Evolutionary conservation across 2,329 filamentous ascomycete species (phyloP), one percentile per base, ranked within the genome.

Genomic region (Xylaria digitata): DNA sequence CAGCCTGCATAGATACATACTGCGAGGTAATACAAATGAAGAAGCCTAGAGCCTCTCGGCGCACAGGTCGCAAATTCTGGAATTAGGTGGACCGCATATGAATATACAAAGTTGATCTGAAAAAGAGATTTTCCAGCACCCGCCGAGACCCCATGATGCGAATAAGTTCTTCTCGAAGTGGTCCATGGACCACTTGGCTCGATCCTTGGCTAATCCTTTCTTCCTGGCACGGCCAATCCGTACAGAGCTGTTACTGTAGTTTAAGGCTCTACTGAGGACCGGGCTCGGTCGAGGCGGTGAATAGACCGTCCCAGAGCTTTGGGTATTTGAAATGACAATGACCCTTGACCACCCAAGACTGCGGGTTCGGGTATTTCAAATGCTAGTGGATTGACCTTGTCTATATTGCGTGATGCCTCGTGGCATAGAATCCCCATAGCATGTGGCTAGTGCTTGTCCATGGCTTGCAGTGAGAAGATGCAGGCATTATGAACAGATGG

Each of bases 321-420:
- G 64, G 65, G 61, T 65, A 67, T 67, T 67, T 67, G 67, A 67
- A 69, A 69, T 69, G 56, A 59, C 17, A 58, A 60, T 52, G 34
- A 65, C 49, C 58, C 67, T 69, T 19, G 61, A 63, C 53, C 30
- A 67, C 54, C 67, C 67, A 65, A 65, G 49, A 48, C 53, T 56
- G 53, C 65, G 64, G 67, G 64, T 65, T 65, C 57, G 49, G 65
- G 53, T 65, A 69, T 61, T 64, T 63, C 61, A 65, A 67, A 69
- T 69, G 67, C 54, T 26, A 62, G 48, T 46, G 63, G 23, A 42
- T 54, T 56, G 52, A 50, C 52, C 52, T 45, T 42, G 52, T 32
- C 13, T n/a, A 32, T 46, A 40, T 21, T 48, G 32, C 13, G 61
- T 32, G 43, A 32, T 30, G 30, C 57, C 37, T 23, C n/a, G 42